A percentile compares a stretch with the other conserved stretches of the same genome.
Evolutionary conservation across 2,329 filamentous ascomycete genomes (phyloP).

Genomic region (Arthrobotrys megalospora): DNA sequence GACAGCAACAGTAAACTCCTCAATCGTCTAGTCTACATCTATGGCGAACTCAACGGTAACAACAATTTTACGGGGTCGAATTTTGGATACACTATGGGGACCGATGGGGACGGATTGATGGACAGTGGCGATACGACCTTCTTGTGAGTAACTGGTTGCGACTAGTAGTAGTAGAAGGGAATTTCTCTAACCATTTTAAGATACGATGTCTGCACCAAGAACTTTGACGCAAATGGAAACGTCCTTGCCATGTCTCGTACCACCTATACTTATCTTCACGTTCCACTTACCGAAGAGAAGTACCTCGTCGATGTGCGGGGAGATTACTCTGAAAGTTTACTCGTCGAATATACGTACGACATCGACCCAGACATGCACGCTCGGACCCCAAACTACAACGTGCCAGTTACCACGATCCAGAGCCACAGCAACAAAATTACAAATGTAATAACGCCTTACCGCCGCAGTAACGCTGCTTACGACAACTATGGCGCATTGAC

Average conservation of each 20-base stretch:
- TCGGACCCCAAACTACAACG: neutral
- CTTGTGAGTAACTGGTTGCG: neutral
- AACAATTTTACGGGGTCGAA: conserved; percentile 1
- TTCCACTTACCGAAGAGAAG: neutral
- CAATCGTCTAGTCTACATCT: neutral
- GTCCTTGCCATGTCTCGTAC: neutral
- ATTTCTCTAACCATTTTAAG: neutral
- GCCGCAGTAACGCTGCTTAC: neutral
- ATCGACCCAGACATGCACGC: neutral
- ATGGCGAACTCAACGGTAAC: neutral
- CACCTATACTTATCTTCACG: neutral
- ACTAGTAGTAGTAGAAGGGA: neutral
- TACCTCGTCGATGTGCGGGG: neutral
- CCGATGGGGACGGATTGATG: conserved; percentile 14
- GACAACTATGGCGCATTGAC: neutral
- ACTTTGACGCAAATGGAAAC: neutral
- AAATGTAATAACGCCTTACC: neutral
- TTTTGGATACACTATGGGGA: neutral
- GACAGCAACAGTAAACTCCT: neutral
- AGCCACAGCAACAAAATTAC: too few species aligned
- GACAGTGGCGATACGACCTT: neutral
- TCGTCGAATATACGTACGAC: neutral
- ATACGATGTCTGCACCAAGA: neutral
- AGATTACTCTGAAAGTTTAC: neutral
- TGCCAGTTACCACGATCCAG: neutral